Percentiles rank a stretch among this genome's conserved stretches.
These are phyloP conservation scores for Solanum hybrid DNA, from an alignment of 305 asterid species.

Conservation along the genomic window DNA sequence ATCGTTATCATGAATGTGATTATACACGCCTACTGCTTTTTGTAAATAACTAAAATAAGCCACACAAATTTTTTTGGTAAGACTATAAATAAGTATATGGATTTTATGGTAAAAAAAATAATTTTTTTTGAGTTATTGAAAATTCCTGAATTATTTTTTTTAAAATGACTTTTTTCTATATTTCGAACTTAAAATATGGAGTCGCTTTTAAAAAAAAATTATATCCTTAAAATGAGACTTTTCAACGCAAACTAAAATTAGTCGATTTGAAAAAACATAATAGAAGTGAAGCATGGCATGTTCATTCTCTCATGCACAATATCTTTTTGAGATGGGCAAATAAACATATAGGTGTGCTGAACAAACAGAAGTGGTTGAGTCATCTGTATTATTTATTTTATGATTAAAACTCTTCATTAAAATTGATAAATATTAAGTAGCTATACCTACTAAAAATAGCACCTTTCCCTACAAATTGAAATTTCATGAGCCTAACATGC, in stretches of 20 bases:
- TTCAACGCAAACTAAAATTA: not conserved
- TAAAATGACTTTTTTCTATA: not conserved
- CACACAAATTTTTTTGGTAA: not conserved
- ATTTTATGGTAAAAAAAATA: not conserved
- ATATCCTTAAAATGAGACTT: not conserved
- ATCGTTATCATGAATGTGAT: not conserved
- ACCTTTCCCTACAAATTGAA: not conserved
- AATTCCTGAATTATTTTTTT: not conserved
- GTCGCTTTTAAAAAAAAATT: not conserved
- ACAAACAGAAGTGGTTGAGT: slow-evolving; percentile 2
- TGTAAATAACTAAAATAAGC: not conserved
- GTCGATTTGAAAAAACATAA: not conserved
- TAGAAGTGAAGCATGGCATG: not conserved
- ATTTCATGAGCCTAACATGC: not conserved
- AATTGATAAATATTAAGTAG: slow-evolving; percentile 15
- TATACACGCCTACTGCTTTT: not conserved
- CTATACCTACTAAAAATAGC: slow-evolving; percentile 21
- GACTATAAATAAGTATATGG: not conserved
- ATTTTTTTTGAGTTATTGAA: not conserved
- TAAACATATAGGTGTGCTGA: not conserved
- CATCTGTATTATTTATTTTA: slow-evolving; percentile 3
- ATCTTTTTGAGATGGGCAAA: not conserved
- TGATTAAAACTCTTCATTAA: not conserved
- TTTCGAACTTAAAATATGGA: not conserved
- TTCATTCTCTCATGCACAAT: not conserved